Evolutionary conservation across 1,139 yeast species (phyloP).

Genomic region (Diutina catenulata): DNA sequence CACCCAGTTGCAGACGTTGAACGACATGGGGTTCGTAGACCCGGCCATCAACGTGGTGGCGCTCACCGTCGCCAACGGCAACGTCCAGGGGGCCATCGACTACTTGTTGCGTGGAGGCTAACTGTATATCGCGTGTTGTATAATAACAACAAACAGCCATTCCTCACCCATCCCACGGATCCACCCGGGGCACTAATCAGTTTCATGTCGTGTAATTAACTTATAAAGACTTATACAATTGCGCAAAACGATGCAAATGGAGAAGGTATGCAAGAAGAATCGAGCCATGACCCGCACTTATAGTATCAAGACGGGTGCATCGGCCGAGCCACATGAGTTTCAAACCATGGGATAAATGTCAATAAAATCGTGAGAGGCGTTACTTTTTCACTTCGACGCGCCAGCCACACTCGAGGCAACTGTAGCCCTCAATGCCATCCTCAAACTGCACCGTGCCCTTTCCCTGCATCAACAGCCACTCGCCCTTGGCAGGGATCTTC

Average conservation of each 20-base stretch:
- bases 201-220: conserved; percentile 3
- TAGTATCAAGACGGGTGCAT: no score
- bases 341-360: no score
- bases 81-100: conserved; percentile 94
- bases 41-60: conserved; percentile 89
- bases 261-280: no score
- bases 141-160: no score
- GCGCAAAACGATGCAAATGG: neutral
- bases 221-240: neutral
- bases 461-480: conserved; percentile 80
- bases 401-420: conserved; percentile 60
- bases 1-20: conserved; percentile 79
- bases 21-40: conserved; percentile 93
- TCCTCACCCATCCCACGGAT: no score
- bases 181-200: conserved; percentile 6
- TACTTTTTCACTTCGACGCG: conserved; percentile 28
- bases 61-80: conserved; percentile 88
- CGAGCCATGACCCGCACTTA: no score
- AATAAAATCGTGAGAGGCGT: no score
- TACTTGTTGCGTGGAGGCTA: conserved; percentile 37
- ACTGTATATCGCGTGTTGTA: no score
- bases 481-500: conserved; percentile 92
- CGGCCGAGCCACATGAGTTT: no score
- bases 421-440: conserved; percentile 35
- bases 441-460: conserved; percentile 39